These are phyloP conservation scores for Keithomyces neogunnii DNA, from an alignment of 2,329 filamentous ascomycete genomes.

Conservation along the genomic window DNA sequence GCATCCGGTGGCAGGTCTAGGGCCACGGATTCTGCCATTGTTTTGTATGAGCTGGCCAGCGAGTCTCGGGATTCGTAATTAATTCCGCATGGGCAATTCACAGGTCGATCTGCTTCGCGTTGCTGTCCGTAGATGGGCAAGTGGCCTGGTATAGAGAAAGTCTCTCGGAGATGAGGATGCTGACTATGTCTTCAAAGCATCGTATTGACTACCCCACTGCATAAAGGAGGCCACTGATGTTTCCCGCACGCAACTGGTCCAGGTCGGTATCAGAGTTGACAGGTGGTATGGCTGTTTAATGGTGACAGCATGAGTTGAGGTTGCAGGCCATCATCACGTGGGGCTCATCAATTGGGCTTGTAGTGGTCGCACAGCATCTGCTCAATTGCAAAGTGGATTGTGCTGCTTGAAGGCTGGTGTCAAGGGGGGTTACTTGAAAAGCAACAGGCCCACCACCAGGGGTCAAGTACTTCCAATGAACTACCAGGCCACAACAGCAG, in stretches of 20 bases:
- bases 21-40: conserved; percentile 22
- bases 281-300: background rate
- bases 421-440: background rate
- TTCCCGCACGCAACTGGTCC: background rate
- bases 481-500: background rate
- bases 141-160: background rate
- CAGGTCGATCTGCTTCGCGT: background rate
- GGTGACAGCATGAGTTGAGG: background rate
- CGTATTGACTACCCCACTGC: too few species aligned
- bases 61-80: background rate
- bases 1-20: conserved; percentile 24
- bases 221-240: background rate
- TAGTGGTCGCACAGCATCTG: background rate
- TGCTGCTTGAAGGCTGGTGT: background rate
- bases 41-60: background rate
- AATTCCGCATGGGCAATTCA: background rate
- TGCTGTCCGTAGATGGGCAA: background rate
- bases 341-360: conserved; percentile 3
- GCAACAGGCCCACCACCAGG: background rate
- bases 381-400: background rate
- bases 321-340: conserved; percentile 7
- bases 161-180: background rate
- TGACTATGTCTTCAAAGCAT: too few species aligned
- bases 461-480: background rate
- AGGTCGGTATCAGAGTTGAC: background rate